Percentiles rank a stretch among this genome's conserved stretches.
phyloP scores from a whole-genome alignment of 768 basidiomycete species.

The Termitomyces sp. region DNA sequence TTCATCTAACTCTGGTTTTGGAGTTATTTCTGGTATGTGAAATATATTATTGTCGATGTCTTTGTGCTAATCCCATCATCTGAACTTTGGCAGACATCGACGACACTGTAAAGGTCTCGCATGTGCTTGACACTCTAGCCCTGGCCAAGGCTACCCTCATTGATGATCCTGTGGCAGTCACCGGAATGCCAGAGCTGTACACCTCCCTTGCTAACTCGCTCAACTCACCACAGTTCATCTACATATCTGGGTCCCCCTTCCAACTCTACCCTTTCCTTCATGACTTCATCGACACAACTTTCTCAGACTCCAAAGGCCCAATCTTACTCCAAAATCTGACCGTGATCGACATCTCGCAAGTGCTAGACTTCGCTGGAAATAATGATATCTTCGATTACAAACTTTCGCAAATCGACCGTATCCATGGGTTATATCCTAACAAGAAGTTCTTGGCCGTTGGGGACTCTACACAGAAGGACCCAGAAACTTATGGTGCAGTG shows the following conservation, averaged over 20 bases:
- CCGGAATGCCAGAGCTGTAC: constrained; percentile 47
- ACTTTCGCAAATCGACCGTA: constrained; percentile 30
- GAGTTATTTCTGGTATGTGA: background rate
- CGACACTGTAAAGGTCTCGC: constrained; percentile 40
- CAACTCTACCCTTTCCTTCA: constrained; percentile 44
- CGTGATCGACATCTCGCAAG: background rate
- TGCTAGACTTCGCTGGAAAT: background rate
- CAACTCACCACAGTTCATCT: constrained; percentile 36
- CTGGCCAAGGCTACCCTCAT: constrained; percentile 36
- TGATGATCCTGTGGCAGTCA: constrained; percentile 34
- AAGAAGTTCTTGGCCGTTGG: constrained; percentile 41
- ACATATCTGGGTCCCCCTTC: constrained; percentile 41
- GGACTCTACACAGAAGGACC: constrained; percentile 44
- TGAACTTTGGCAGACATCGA: constrained; percentile 32
- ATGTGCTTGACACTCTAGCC: constrained; percentile 31
- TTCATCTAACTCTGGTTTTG: background rate
- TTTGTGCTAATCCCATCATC: background rate
- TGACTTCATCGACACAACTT: constrained; percentile 33
- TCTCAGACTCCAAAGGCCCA: background rate
- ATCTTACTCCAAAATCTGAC: background rate
- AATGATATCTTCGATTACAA: constrained; percentile 20
- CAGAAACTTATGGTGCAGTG: constrained; percentile 41
- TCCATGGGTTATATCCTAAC: constrained; percentile 38
- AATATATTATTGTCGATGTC: background rate
- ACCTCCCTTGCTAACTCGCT: constrained; percentile 32